Evolutionary conservation across 192 early-diverging fungal species (phyloP), one percentile per base, ranked within the genome.

Genomic region (Coemansia sp.): DNA sequence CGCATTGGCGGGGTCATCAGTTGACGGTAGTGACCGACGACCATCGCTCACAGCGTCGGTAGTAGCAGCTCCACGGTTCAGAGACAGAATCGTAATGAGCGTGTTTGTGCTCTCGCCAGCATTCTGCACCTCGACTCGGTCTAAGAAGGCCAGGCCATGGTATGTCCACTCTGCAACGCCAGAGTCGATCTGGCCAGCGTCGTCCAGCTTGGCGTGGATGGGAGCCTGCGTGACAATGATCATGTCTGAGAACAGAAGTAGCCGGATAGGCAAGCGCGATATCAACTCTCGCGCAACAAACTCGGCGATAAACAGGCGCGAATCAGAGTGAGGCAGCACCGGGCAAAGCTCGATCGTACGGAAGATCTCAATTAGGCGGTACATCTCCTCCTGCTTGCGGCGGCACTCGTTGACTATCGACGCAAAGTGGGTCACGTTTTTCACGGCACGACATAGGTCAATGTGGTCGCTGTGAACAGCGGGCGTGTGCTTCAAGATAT

Each of bases 381-480:
- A 43, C 31, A 65, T 69, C 37, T 82, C 79, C 62, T 82, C 79
- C 39, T 82, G 79, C 62, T 74, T 82, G 45, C 75, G 73, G 20
- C 79, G 70, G 25, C 73, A 82, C 68, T 82, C 75, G 56, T 82
- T 82, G 64, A 82, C 73, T 37, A 76, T 76, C 18, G 73, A 67
- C 0, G 79, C 75, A 70, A 82, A 73, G 43, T 73, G 70, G 36
- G 79, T 76, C n/a, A 73, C 71, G 57, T 76, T 76, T 35, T 76
- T 76, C 13, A 82, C 75, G 7, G 79, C 79, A n/a, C 74, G 66
- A 20, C 75, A 76, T 1, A 82, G 70, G 21, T 82, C 79, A 36
- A 76, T 74, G 41, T 82, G 75, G 50, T 82, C 79, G 60, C 70
- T 62, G 57, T 82, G 79, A 21, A 70, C 66, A 20, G 70, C 79